phyloP scores from a whole-genome alignment of 2,329 filamentous ascomycete species.

The Fusarium hostae region DNA sequence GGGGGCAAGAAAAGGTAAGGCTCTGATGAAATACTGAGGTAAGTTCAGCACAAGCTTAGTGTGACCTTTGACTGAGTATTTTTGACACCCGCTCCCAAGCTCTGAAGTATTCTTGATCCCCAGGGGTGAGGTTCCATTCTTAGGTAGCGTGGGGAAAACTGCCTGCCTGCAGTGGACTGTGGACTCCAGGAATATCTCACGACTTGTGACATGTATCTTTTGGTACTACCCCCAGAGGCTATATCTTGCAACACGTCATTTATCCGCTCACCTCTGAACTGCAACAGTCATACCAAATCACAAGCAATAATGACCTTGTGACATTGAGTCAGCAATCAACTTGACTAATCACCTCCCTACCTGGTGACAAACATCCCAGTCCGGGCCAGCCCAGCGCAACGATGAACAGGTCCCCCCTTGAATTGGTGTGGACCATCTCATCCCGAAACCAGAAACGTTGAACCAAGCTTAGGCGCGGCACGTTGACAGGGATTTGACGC shows the following conservation, averaged over 20 bases:
- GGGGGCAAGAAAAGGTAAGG: background rate
- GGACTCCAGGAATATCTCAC: constrained; percentile 29
- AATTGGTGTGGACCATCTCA: constrained; percentile 29
- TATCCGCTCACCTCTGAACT: constrained; percentile 5
- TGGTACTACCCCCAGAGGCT: constrained; percentile 1
- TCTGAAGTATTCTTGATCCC: background rate
- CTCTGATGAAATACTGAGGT: background rate
- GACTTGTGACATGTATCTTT: constrained; percentile 25
- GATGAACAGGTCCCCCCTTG: constrained; percentile 15
- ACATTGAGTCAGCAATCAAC: constrained; percentile 12
- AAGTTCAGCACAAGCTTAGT: fast-evolving
- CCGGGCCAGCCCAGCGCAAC: background rate
- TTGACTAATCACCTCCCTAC: constrained; percentile 2
- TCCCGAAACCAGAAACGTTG: constrained; percentile 44
- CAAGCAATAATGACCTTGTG: constrained; percentile 1
- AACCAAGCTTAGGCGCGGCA: constrained; percentile 48
- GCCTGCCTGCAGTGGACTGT: background rate
- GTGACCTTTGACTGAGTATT: background rate
- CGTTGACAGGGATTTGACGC: constrained; percentile 44
- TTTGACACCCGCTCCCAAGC: background rate
- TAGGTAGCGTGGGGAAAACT: constrained; percentile 32
- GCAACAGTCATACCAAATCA: background rate
- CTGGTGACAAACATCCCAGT: background rate
- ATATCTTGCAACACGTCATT: constrained; percentile 15
- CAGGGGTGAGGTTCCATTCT: background rate